Percentiles rank a stretch among this genome's conserved stretches.
Evolutionary conservation across 495 filamentous ascomycete genomes (phyloP).

Genomic region (Barbatosphaeria neglecta): DNA sequence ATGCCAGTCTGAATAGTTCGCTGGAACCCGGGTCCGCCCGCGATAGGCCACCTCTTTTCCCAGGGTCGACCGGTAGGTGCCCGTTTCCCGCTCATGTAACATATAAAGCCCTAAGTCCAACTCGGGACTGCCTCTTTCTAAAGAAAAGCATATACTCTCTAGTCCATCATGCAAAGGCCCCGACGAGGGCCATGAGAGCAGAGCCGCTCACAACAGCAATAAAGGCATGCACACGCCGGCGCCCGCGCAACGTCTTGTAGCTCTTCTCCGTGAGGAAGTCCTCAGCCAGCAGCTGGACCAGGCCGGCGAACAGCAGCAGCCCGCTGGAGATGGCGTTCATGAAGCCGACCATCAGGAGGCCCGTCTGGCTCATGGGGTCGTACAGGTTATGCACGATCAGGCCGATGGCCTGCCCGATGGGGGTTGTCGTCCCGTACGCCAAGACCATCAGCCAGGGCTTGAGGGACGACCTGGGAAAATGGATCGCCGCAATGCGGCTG

Average conservation of each 20-base stretch:
- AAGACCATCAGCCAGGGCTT: conserved; percentile 91
- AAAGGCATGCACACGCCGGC: conserved; percentile 62
- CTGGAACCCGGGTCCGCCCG: too few relatives aligned
- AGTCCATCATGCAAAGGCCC: conserved; percentile 62
- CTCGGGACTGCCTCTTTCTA: too few relatives aligned
- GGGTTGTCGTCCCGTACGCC: conserved; percentile 85
- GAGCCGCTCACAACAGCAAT: conserved; percentile 66
- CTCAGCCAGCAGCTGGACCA: conserved; percentile 86
- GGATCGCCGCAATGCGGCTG: conserved; percentile 56
- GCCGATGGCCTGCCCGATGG: conserved; percentile 82
- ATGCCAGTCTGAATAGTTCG: too few relatives aligned
- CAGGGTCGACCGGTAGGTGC: too few relatives aligned
- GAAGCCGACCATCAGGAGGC: conserved; percentile 79
- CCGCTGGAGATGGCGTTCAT: conserved; percentile 89
- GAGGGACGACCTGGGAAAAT: conserved; percentile 40
- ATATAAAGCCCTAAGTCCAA: too few relatives aligned
- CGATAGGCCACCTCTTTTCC: too few relatives aligned
- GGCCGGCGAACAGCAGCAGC: conserved; percentile 76
- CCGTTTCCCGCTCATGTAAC: too few relatives aligned
- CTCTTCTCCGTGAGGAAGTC: conserved; percentile 87
- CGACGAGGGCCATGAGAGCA: conserved; percentile 74
- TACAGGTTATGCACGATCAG: conserved; percentile 73
- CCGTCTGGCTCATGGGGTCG: conserved; percentile 69
- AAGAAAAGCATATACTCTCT: too few relatives aligned
- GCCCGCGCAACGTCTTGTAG: conserved; percentile 61